Evolutionary conservation across 129 eudicot genomes (phyloP), one percentile per base, ranked within the genome.

Genomic region (Smallanthus sonchifolius): DNA sequence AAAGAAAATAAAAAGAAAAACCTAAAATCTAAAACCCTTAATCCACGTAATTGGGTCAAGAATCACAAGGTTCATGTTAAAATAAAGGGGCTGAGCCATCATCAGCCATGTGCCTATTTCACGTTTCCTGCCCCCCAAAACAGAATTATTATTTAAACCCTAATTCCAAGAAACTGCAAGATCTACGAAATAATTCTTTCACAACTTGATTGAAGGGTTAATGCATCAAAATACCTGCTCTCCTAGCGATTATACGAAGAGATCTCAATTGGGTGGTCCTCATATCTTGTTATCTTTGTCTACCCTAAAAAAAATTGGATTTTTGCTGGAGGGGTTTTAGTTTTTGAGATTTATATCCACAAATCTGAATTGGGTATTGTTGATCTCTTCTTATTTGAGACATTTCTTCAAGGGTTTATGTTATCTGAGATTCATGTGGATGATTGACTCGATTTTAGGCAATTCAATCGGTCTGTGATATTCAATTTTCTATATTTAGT

Each of bases 201-300:
- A 69, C 56, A 57, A 35, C 8, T 73, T 55, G 19, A 65, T 28
- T 10, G 43, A 60, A 61, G 20, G 24, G 19, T 1, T 15, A 56
- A 56, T 36, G 69, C 78, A 72, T 65, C 76, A 24, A 74, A 47
- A 68, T 69, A 80, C 83, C 79, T 80, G 79, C 63, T 80, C 80
- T 68, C 72, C 69, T 19, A 69, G 5, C 64, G 37, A 17, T 57
- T 69, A 56, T 19, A 28, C 65, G 24, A 7, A 42, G 19, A 68
- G 60, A 72, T 64, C 62, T 28, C 45, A 51, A 64, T 73, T 70
- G 70, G 74, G 62, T 70, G 30, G 65, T 63, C 17, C 43, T 16
- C 37, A 75, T 68, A 57, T 51, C 40, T 61, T 52, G 43, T 38
- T 14, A 9, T 60, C 15, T 65, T 7, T 56, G 48, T 44, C 67